Evolutionary conservation across 495 filamentous ascomycete species (phyloP).

Genomic region (Ramalina peruviana): DNA sequence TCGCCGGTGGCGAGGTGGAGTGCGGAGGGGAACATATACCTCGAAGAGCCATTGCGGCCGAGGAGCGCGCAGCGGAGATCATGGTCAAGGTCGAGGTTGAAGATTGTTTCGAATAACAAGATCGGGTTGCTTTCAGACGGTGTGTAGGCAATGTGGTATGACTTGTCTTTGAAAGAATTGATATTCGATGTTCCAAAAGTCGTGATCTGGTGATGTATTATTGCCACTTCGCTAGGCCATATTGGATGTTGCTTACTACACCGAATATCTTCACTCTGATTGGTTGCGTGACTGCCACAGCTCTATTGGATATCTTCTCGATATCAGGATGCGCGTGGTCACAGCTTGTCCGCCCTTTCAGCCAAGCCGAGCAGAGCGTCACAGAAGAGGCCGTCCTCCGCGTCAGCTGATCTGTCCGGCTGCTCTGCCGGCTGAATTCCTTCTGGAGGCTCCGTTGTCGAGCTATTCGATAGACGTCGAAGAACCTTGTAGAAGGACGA

Average conservation of each 20-base stretch:
- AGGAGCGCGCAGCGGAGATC: conserved; percentile 49
- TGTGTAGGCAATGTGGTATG: neutral
- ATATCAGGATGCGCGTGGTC: conserved; percentile 3
- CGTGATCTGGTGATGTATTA: neutral
- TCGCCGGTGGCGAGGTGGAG: conserved; percentile 10
- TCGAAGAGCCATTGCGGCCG: conserved; percentile 55
- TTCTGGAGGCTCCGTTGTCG: conserved; percentile 1
- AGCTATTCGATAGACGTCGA: neutral
- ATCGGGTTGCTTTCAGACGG: neutral
- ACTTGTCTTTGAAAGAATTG: neutral
- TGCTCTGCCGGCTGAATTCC: neutral
- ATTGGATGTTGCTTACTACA: conserved; percentile 1
- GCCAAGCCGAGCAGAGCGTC: conserved; percentile 9
- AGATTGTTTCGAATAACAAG: too few relatives aligned
- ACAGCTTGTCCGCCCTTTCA: conserved; percentile 5
- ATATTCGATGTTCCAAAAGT: neutral
- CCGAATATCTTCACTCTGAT: neutral
- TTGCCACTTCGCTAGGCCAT: conserved; percentile 3
- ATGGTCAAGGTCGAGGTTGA: conserved; percentile 25
- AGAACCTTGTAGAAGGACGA: conserved; percentile 2
- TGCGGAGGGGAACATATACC: conserved; percentile 36
- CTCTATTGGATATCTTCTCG: neutral
- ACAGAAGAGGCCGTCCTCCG: conserved; percentile 7
- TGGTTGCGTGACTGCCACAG: neutral
- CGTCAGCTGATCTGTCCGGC: neutral